phyloP scores from a whole-genome alignment of 805 yeast species.

The Zygotorulaspora florentina region DNA sequence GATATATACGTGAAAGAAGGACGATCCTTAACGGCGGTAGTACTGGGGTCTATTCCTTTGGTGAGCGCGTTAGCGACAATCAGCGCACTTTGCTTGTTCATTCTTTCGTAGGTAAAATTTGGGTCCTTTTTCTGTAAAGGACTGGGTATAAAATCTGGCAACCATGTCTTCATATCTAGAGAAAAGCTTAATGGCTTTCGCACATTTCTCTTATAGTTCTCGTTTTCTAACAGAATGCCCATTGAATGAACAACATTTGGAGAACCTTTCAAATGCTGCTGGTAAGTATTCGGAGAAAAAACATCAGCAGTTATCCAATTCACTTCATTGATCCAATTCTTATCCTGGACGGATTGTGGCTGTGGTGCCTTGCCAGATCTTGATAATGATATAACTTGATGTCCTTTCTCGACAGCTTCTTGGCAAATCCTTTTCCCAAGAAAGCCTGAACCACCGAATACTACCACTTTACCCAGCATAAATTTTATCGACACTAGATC shows the following conservation, averaged over 20 bases:
- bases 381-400: conserved; percentile 63
- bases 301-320: conserved; percentile 66
- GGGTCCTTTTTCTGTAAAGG: conserved; percentile 45
- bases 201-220: conserved; percentile 56
- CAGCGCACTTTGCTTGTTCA: conserved; percentile 68
- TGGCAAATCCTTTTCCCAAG: conserved; percentile 70
- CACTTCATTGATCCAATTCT: conserved; percentile 53
- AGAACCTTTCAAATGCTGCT: conserved; percentile 43
- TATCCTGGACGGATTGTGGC: conserved; percentile 26
- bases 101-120: conserved; percentile 49
- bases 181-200: conserved; percentile 22
- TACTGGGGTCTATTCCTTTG: conserved; percentile 22
- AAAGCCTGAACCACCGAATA: conserved; percentile 88
- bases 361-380: conserved; percentile 54
- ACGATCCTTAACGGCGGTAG: conserved; percentile 14
- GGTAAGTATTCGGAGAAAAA: conserved; percentile 59
- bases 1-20: conserved; percentile 69
- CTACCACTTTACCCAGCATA: conserved; percentile 41
- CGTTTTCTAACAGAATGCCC: conserved; percentile 71
- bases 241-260: conserved; percentile 76
- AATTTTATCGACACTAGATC: neutral
- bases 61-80: conserved; percentile 54
- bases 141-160: conserved; percentile 45
- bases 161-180: conserved; percentile 3
- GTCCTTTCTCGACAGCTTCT: conserved; percentile 58